Percentiles rank a stretch among this genome's conserved stretches.
phyloP scores from a whole-genome alignment of 306 rosid species.

The Phaseolus lunatus region DNA sequence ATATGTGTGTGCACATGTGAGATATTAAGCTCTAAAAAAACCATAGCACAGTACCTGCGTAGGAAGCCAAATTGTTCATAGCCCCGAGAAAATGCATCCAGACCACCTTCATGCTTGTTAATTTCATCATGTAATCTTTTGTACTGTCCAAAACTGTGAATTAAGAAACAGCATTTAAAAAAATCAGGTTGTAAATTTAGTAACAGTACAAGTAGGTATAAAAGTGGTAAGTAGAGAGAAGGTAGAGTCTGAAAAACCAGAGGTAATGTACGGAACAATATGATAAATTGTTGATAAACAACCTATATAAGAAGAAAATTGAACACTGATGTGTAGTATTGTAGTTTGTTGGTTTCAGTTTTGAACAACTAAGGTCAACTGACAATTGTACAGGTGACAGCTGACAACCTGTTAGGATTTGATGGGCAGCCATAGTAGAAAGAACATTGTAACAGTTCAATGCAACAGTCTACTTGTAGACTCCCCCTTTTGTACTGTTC shows the following conservation, averaged over 20 bases:
- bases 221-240: conserved; percentile 28
- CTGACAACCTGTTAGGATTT: not conserved
- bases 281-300: conserved; percentile 14
- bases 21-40: conserved; percentile 6
- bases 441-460: not conserved
- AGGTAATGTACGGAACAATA: conserved; percentile 21
- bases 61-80: conserved; percentile 91
- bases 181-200: conserved; percentile 35
- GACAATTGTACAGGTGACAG: not conserved
- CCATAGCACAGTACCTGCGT: conserved; percentile 67
- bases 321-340: not conserved
- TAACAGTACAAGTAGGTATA: conserved; percentile 8
- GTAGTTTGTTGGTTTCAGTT: not conserved
- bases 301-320: conserved; percentile 25
- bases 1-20: not conserved
- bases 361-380: not conserved
- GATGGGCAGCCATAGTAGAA: not conserved
- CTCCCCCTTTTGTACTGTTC: not conserved
- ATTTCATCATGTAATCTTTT: conserved; percentile 75
- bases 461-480: not conserved
- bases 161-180: conserved; percentile 32
- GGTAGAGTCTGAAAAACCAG: conserved; percentile 27
- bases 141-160: conserved; percentile 77
- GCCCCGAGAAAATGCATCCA: conserved; percentile 95
- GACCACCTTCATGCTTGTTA: conserved; percentile 90